Base-by-base conservation (phyloP, 345 rosid genomes). In the Lepidium sativum region DNA sequence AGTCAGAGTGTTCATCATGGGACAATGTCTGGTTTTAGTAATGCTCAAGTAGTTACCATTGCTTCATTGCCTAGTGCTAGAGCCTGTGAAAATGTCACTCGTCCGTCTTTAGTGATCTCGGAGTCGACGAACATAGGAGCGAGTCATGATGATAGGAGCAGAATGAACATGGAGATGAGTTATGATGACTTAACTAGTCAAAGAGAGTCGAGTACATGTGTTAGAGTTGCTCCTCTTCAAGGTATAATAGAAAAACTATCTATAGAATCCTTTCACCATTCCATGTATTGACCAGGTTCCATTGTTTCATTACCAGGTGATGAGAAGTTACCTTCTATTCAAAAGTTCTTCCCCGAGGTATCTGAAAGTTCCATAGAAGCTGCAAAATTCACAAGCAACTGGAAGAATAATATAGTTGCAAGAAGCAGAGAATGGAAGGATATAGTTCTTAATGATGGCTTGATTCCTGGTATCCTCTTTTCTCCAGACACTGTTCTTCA, bases 401-500 rank as follows among this genome's bases (percentile, higher is more conserved):
- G 61, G 60, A 74, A 74, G 74, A 63, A 68, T 35, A 59, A 61
- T 40, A 61, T 60, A 39, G 54, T 58, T 37, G 64, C 72, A 61
- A 73, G 65, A 40, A 35, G 72, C 44, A 73, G 69, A 44, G 71
- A 73, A 67, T 73, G 73, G 77, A 73, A 47, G 63, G 62, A 39
- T 15, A 42, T 39, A 60, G 34, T 45, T 61, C 34, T 38, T 27
- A 63, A 60, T 18, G 39, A 45, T 53, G 52, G 70, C 12, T 49
- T 55, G 42, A 70, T 73, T 72, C 72, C 72, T 13, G 67, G 71
- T 9, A 25, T 79, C 40, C 74, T 72, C 44, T 74, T 81, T 60
- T 83, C 88, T 35, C 86, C 83, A 6, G 84, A 76, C 61, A 83
- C 86, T 57, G 83, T 84, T 77, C 85, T 81, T 77, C 83, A 77